These are phyloP conservation scores for Pharus latifolius DNA, from an alignment of 176 grass and related monocot species.

Conservation along the genomic window DNA sequence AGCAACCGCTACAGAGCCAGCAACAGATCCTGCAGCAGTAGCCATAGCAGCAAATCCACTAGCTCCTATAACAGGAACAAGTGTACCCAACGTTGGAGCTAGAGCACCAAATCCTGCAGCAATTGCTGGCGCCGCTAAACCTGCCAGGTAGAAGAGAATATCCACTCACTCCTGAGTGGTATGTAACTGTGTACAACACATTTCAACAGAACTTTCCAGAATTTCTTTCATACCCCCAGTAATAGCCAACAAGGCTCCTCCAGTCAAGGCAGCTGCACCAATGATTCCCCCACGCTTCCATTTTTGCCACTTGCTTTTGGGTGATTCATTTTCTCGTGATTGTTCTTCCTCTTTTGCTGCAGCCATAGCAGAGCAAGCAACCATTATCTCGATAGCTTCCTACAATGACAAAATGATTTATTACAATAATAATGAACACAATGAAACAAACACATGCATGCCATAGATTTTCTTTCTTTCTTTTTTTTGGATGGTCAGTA, in stretches of 20 bases:
- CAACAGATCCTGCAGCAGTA: conserved; percentile 70
- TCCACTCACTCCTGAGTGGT: not conserved
- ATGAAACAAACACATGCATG: not conserved
- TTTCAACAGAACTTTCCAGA: not conserved
- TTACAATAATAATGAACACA: not conserved
- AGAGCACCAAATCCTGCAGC: conserved; percentile 89
- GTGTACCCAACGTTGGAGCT: conserved; percentile 65
- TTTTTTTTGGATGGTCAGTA: not conserved
- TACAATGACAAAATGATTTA: conserved; percentile 15
- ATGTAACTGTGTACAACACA: not conserved
- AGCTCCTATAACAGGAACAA: conserved; percentile 80
- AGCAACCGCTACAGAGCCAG: conserved; percentile 87
- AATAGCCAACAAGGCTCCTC: conserved; percentile 79
- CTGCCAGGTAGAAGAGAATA: conserved; percentile 16
- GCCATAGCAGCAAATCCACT: conserved; percentile 95
- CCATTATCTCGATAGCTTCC: conserved; percentile 92
- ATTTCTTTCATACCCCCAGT: conserved; percentile 50
- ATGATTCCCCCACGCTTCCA: conserved; percentile 93
- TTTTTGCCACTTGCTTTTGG: conserved; percentile 73
- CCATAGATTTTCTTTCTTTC: not conserved
- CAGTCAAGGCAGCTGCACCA: conserved; percentile 84
- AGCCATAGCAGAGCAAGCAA: conserved; percentile 94
- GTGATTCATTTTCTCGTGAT: conserved; percentile 35
- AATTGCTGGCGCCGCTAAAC: conserved; percentile 86
- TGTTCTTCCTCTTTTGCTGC: conserved; percentile 73